These are phyloP conservation scores for Colletotrichum sp. DNA, from an alignment of 2,329 filamentous ascomycete species.

Conservation along the genomic window DNA sequence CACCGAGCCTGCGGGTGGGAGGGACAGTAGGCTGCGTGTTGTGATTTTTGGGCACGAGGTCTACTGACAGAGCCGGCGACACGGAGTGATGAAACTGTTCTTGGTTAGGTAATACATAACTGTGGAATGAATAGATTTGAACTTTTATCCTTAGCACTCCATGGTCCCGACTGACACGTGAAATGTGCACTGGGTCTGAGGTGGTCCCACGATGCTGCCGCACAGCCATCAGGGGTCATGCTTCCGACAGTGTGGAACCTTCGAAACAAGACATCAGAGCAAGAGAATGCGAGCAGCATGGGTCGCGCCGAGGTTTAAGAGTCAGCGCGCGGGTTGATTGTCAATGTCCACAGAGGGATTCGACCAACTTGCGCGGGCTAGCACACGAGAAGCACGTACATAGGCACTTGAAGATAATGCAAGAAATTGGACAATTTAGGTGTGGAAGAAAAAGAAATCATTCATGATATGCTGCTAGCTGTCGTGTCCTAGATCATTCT, in stretches of 20 bases:
- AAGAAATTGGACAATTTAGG: neutral
- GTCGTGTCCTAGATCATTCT: neutral
- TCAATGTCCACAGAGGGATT: neutral
- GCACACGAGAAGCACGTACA: neutral
- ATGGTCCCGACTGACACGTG: neutral
- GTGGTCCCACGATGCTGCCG: neutral
- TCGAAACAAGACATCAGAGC: neutral
- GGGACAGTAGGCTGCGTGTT: neutral
- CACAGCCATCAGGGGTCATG: neutral
- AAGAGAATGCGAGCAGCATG: neutral
- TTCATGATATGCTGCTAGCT: slow-evolving; percentile 17
- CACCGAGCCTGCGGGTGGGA: neutral
- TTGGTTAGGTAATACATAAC: slow-evolving; percentile 17
- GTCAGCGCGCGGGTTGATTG: neutral
- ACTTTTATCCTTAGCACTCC: neutral
- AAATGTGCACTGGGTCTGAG: neutral
- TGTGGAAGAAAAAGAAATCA: neutral
- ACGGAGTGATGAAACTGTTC: slow-evolving; percentile 7
- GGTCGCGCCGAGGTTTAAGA: neutral
- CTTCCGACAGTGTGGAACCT: neutral
- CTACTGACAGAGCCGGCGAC: slow-evolving; percentile 10
- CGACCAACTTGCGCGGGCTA: neutral
- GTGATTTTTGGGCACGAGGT: neutral
- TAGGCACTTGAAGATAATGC: neutral
- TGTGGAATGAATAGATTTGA: slow-evolving; percentile 18